Conservation (phyloP, 1,284 basidiomycete species). For the Irpex sp. region DNA sequence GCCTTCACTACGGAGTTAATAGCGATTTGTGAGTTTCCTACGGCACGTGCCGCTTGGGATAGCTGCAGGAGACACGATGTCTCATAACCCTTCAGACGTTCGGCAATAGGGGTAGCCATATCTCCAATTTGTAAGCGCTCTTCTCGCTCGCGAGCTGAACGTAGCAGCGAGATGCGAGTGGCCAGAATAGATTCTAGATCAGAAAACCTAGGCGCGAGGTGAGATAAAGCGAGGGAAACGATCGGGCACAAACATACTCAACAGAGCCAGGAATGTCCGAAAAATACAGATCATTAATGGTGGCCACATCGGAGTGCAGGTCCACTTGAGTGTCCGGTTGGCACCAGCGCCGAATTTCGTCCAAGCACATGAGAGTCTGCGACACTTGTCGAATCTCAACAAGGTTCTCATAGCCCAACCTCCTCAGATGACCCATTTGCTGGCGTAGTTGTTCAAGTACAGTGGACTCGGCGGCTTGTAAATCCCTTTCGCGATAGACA, state of each 20-base stretch:
- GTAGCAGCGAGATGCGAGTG: conserved; percentile 81
- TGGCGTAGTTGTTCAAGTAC: conserved; percentile 30
- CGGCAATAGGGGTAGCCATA: conserved; percentile 52
- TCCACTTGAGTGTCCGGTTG: conserved; percentile 1
- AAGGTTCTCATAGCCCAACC: conserved; percentile 73
- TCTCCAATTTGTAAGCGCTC: conserved; percentile 72
- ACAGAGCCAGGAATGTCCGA: not conserved
- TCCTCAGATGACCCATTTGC: conserved; percentile 5
- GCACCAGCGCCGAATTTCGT: conserved; percentile 67
- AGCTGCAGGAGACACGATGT: conserved; percentile 69
- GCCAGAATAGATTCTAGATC: conserved; percentile 79
- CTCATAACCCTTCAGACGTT: conserved; percentile 59
- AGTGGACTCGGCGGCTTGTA: conserved; percentile 39
- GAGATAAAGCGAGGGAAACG: conserved; percentile 3
- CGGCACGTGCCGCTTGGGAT: conserved; percentile 71
- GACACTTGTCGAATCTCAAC: conserved; percentile 66
- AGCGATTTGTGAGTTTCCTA: conserved; percentile 75
- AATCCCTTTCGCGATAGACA: conserved; percentile 70
- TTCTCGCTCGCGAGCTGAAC: conserved; percentile 61
- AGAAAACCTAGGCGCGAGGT: conserved; percentile 52
- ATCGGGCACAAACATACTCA: not conserved
- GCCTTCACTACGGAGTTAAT: conserved; percentile 84
- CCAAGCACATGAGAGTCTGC: conserved; percentile 74
- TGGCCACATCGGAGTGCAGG: conserved; percentile 15
- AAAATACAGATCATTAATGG: not conserved